Conservation (phyloP, 169 alveolate genomes). For the Eimeria tenella region DNA sequence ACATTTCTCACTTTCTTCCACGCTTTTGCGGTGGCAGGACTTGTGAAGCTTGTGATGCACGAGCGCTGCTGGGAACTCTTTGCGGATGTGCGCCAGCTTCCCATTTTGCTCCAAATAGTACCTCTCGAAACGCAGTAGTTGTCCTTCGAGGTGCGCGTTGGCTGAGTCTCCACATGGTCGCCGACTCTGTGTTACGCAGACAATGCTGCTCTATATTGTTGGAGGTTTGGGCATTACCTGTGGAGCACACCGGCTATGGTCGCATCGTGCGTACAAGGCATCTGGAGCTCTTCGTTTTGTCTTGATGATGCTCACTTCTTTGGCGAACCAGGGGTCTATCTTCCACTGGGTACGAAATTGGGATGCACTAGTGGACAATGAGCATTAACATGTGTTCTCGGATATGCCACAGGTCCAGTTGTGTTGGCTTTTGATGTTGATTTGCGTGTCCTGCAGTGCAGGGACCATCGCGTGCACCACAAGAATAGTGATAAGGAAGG, state of each 20-base stretch:
- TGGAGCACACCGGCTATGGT: conserved; percentile 93
- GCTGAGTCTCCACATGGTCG: neutral
- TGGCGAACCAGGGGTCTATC: conserved; percentile 90
- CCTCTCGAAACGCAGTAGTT: neutral
- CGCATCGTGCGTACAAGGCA: conserved; percentile 91
- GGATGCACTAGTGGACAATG: neutral
- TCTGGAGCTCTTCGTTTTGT: conserved; percentile 81
- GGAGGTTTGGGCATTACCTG: conserved; percentile 92
- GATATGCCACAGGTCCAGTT: neutral
- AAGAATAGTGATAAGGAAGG: conserved; percentile 87
- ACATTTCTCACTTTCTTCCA: conserved; percentile 83
- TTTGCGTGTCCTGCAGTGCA: conserved; percentile 66
- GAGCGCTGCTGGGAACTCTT: conserved; percentile 81
- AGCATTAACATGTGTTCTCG: neutral
- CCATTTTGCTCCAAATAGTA: neutral
- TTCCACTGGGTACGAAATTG: conserved; percentile 88
- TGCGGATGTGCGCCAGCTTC: conserved; percentile 80
- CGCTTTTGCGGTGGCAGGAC: conserved; percentile 84
- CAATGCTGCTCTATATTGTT: conserved; percentile 81
- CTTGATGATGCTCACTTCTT: conserved; percentile 86
- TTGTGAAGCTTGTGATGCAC: conserved; percentile 81
- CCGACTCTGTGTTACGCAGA: conserved; percentile 16
- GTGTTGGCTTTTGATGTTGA: neutral
- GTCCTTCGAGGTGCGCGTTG: neutral
- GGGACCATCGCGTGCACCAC: conserved; percentile 91